Evolutionary conservation across 768 basidiomycete genomes (phyloP).

Genomic region (Rhodosporidiobolus sp.): DNA sequence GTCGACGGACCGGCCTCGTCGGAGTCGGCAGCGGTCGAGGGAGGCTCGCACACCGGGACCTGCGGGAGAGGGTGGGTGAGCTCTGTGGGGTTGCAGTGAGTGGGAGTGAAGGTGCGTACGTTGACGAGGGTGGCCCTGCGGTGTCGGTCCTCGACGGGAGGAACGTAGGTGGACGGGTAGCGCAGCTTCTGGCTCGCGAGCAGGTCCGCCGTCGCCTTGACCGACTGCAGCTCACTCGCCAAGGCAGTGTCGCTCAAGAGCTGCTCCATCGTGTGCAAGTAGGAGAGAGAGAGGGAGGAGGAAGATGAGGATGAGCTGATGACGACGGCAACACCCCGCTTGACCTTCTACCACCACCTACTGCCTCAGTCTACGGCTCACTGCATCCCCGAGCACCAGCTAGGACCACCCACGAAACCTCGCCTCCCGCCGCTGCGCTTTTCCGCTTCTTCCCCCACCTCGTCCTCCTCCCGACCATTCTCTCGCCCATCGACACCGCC

Average conservation of each 20-base stretch:
- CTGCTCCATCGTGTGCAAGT: slow-evolving; percentile 39
- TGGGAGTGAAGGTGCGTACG: slow-evolving; percentile 25
- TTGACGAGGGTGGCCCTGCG: slow-evolving; percentile 47
- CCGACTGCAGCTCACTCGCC: slow-evolving; percentile 47
- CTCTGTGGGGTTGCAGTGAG: not conserved
- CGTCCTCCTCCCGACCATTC: too few species aligned
- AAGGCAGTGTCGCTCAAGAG: slow-evolving; percentile 43
- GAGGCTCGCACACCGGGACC: slow-evolving; percentile 46
- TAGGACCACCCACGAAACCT: too few species aligned
- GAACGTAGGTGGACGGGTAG: slow-evolving; percentile 45
- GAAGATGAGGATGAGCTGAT: too few species aligned
- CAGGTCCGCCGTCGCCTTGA: slow-evolving; percentile 48
- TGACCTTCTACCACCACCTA: too few species aligned
- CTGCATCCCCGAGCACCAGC: too few species aligned
- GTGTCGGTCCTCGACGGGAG: slow-evolving; percentile 47
- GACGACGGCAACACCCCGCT: not conserved
- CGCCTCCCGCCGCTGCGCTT: too few species aligned
- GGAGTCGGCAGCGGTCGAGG: slow-evolving; percentile 2
- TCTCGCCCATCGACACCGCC: not conserved
- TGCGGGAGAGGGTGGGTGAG: slow-evolving; percentile 6
- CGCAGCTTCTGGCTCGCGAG: slow-evolving; percentile 46
- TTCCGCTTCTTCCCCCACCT: not conserved
- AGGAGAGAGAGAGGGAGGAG: not conserved
- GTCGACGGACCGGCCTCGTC: slow-evolving; percentile 2
- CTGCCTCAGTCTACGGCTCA: too few species aligned